These are phyloP conservation scores for Ganoderma lucidum DNA, from an alignment of 1,284 basidiomycete genomes.

Conservation along the genomic window DNA sequence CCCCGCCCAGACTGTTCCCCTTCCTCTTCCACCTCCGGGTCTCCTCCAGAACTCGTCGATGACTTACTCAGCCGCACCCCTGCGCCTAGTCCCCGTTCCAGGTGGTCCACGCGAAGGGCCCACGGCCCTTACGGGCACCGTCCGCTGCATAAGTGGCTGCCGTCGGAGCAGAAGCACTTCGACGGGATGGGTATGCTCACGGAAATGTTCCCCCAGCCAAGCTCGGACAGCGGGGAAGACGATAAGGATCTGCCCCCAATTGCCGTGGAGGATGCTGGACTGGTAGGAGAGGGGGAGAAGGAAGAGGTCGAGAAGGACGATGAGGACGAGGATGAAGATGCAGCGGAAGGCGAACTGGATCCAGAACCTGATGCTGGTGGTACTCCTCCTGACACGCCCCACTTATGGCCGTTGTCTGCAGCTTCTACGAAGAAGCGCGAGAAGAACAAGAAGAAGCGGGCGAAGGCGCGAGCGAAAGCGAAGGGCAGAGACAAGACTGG, in stretches of 20 bases:
- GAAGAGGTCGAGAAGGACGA: background rate
- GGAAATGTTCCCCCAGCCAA: conserved; percentile 22
- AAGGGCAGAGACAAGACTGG: conserved; percentile 15
- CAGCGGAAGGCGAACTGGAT: background rate
- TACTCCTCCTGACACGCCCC: background rate
- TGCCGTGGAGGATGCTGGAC: background rate
- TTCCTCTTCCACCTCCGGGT: background rate
- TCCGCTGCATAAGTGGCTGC: conserved; percentile 24
- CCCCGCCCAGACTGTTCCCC: conserved; percentile 9
- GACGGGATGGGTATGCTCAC: conserved; percentile 20
- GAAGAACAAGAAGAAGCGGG: conserved; percentile 28
- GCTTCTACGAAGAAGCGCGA: conserved; percentile 25
- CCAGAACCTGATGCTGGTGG: conserved; percentile 14
- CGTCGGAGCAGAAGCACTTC: conserved; percentile 18
- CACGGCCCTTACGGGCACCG: conserved; percentile 29
- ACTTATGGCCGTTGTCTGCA: conserved; percentile 13
- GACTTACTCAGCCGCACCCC: conserved; percentile 19
- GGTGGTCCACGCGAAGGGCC: conserved; percentile 28
- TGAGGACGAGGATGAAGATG: conserved; percentile 15
- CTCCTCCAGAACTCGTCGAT: conserved; percentile 14
- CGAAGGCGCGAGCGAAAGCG: conserved; percentile 28
- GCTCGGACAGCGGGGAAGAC: conserved; percentile 21
- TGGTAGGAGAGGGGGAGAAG: conserved; percentile 9
- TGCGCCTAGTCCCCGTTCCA: conserved; percentile 22
- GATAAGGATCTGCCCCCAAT: conserved; percentile 14